phyloP scores from a whole-genome alignment of 257 asterid genomes.

The Nicotiana obtusifolia region DNA sequence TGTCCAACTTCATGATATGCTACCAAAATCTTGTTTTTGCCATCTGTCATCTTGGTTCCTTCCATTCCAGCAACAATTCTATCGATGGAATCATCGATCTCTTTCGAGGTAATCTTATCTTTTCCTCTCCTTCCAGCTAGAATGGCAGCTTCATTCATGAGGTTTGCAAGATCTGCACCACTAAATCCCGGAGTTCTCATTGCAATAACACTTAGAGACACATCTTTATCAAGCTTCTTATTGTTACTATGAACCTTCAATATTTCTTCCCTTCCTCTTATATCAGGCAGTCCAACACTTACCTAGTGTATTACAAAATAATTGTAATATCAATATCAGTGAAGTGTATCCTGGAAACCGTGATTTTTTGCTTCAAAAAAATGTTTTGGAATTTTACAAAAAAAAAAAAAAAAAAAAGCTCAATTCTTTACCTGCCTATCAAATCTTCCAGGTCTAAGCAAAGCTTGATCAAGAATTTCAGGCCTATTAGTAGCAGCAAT shows the following conservation, averaged over 20 bases:
- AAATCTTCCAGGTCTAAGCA: conserved; percentile 69
- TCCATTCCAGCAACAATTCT: conserved; percentile 78
- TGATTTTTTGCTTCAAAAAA: too few relatives aligned
- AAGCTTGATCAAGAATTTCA: conserved; percentile 61
- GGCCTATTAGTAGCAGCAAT: conserved; percentile 69
- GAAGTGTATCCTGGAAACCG: not conserved
- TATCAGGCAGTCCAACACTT: conserved; percentile 52
- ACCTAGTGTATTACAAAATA: conserved; percentile 30
- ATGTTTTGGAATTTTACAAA: not conserved
- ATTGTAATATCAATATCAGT: not conserved
- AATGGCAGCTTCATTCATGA: conserved; percentile 72
- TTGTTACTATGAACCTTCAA: conserved; percentile 45
- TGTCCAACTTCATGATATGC: conserved; percentile 70
- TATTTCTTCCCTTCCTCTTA: conserved; percentile 59
- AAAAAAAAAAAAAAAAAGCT: too few relatives aligned
- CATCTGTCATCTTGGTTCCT: conserved; percentile 67
- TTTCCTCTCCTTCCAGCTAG: conserved; percentile 72
- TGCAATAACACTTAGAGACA: conserved; percentile 48
- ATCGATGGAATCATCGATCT: conserved; percentile 57
- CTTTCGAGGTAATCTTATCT: conserved; percentile 33
- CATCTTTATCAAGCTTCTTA: conserved; percentile 38
- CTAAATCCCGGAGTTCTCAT: conserved; percentile 74
- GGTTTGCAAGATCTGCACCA: conserved; percentile 69
- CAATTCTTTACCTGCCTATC: conserved; percentile 78
- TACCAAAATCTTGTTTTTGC: conserved; percentile 59